Base-by-base conservation (phyloP, 2,329 filamentous ascomycete genomes). In the Westerdykella ornata region DNA sequence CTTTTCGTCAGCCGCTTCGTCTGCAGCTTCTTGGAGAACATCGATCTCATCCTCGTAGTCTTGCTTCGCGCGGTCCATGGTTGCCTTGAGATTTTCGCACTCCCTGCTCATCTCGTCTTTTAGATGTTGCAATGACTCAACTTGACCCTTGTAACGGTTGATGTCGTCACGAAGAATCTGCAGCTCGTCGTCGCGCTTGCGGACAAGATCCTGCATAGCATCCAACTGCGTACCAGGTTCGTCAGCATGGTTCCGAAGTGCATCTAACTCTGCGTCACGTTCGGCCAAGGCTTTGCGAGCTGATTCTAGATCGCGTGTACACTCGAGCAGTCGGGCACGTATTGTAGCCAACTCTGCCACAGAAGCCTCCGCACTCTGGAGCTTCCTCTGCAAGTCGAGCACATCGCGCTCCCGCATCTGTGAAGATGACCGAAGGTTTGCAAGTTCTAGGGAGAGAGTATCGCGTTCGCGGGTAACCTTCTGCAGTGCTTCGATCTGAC, bases 1-100 rank as follows among this genome's bases (percentile, higher is more conserved):
- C 53, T 80, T 82, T 46, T 71, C 69, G 13, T 65, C 60, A 16
- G 64, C 55, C 1, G 63, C 57, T 14, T 71, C 67, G 22, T 72
- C 70, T 6, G 66, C 58, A 20, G 61, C 63, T 19, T 66, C 62
- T 42, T 72, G 68, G 1, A 73, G 53, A 5, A 73, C 67, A 26
- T 70, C 59, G 14, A 77, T 72, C 44, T 77, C 76, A 22, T 81
- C 75, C 52, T 81, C 75, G 8, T 82, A 62, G 20, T 75, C 72
- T 36, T 76, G 64, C 45, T 60, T 63, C 20, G 59, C 53, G n/a
- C 44, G 54, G 19, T 56, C 58, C 19, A 60, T 56, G 7, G 47
- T 39, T 6, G n/a, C 12, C 30, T 33, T 33, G n/a, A 33, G 16
- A 3, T 26, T 26, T 35, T 62, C 54, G 17, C 59, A 41, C 3